Conservation (phyloP, 805 yeast species). For the Starmerella floris region DNA sequence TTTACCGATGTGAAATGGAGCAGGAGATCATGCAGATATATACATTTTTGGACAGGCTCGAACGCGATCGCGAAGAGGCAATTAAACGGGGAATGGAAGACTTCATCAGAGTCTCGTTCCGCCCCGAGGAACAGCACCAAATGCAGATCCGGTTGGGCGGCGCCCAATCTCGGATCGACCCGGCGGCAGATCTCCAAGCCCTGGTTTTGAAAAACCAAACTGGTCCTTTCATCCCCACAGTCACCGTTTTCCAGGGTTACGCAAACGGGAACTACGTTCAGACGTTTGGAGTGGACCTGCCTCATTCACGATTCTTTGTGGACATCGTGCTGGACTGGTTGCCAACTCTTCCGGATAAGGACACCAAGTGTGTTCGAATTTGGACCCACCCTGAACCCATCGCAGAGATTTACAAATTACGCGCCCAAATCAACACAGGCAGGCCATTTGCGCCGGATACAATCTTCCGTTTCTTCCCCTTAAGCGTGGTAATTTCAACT, state of each 20-base stretch:
- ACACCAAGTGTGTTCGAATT: not conserved
- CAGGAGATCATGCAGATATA: constrained; percentile 51
- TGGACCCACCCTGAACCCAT: constrained; percentile 53
- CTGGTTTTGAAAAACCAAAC: constrained; percentile 50
- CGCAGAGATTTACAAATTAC: constrained; percentile 42
- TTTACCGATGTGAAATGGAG: constrained; percentile 54
- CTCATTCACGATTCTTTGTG: constrained; percentile 49
- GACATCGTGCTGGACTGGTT: constrained; percentile 46
- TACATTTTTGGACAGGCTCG: constrained; percentile 60
- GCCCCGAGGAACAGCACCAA: constrained; percentile 36
- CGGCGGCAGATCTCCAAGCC: constrained; percentile 46
- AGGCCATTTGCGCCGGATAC: constrained; percentile 22
- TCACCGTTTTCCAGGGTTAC: constrained; percentile 57
- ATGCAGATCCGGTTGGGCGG: constrained; percentile 36
- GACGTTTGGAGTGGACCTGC: constrained; percentile 67
- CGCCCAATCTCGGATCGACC: constrained; percentile 51
- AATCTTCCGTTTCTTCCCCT: constrained; percentile 33
- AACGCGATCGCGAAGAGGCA: constrained; percentile 53
- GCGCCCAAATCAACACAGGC: constrained; percentile 33
- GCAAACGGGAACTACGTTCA: constrained; percentile 47
- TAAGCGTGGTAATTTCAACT: constrained; percentile 42
- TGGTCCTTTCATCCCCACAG: constrained; percentile 61
- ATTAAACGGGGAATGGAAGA: constrained; percentile 53
- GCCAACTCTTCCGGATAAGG: constrained; percentile 3
- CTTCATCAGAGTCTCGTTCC: constrained; percentile 36